Base-by-base conservation (phyloP, 345 rosid genomes). In the Salix arbutifolia region DNA sequence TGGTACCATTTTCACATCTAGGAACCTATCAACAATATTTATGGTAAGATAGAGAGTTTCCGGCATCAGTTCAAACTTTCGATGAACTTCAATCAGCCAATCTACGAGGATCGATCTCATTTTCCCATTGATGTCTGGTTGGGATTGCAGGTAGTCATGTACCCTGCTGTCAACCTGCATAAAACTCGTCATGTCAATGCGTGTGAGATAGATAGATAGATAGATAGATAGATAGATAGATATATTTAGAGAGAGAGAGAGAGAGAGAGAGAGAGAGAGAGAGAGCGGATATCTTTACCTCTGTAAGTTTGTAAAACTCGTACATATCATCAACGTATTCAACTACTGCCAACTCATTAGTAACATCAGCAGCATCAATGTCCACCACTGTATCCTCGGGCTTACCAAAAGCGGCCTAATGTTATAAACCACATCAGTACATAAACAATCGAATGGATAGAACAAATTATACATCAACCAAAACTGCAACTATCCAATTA, bases 261-360 rank as follows among this genome's bases (percentile, higher is more conserved):
- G 16, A 28, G 2, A 8, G 40, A 31, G 5, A 42, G 35, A 40
- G 31, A 62, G 58, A 25, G 11, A 65, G 9, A 40, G 31, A 21
- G 17, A 33, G 1, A 30, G 2, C 26, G 13, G 46, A 23, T 25
- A 72, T 38, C 46, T 44, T 66, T 83, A 91, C 94, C 78, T 96
- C 92, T 0, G 90, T 77, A 28, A 81, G 86, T 77, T 89, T 93
- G 83, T 96, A 93, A 83, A 72, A 96, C 64, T 87, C 76, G 87
- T 96, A 96, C 82, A 96, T 88, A 76, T 93, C 99, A 70, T 93
- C 97, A 42, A 91, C 92, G 79, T 93, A 96, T 76, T 96, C 99
- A n/a, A 89, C 86, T 40, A 84, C 92, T 12, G 97, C 95, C 82
- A 92, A 58, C 69, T 93, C 93, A 72, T 91, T 88, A 19, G 83